A percentile compares a stretch with the other conserved stretches of the same genome.
These are phyloP conservation scores for Candolleomyces efflorescens DNA, from an alignment of 768 basidiomycete genomes.

Conservation along the genomic window DNA sequence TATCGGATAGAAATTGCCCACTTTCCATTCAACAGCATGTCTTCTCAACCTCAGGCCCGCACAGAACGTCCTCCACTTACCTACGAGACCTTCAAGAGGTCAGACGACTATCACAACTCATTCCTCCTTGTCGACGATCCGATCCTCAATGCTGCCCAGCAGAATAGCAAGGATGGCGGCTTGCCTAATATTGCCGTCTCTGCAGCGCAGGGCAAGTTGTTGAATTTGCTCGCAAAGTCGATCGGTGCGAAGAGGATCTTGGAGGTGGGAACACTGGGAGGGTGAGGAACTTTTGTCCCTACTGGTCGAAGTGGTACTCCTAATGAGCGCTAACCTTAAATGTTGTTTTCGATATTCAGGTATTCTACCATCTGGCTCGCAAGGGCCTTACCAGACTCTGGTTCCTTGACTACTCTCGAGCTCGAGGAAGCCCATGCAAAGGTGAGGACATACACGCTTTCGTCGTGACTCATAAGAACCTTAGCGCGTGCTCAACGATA, in stretches of 20 bases:
- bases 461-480: not conserved
- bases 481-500: not conserved
- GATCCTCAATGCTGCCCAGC: slow-evolving; percentile 34
- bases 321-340: not conserved
- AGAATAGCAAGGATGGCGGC: slow-evolving; percentile 37
- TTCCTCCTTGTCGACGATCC: slow-evolving; percentile 39
- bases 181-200: slow-evolving; percentile 52
- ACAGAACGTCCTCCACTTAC: not conserved
- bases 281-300: slow-evolving; percentile 30
- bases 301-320: not conserved
- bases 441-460: slow-evolving; percentile 20
- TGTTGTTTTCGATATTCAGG: slow-evolving; percentile 15
- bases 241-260: slow-evolving; percentile 53
- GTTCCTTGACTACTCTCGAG: slow-evolving; percentile 46
- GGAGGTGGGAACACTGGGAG: slow-evolving; percentile 66
- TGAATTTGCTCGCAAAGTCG: slow-evolving; percentile 47
- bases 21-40: not conserved
- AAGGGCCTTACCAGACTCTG: slow-evolving; percentile 44
- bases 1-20: not conserved
- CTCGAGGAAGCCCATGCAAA: slow-evolving; percentile 40
- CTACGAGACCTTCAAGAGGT: not conserved
- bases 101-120: not conserved
- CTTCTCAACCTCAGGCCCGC: not conserved
- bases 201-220: slow-evolving; percentile 52
- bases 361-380: slow-evolving; percentile 45